Evolutionary conservation across 352 stramenopile genomes (phyloP), one percentile per base, ranked within the genome.

Genomic region (Globisporangium nunn): DNA sequence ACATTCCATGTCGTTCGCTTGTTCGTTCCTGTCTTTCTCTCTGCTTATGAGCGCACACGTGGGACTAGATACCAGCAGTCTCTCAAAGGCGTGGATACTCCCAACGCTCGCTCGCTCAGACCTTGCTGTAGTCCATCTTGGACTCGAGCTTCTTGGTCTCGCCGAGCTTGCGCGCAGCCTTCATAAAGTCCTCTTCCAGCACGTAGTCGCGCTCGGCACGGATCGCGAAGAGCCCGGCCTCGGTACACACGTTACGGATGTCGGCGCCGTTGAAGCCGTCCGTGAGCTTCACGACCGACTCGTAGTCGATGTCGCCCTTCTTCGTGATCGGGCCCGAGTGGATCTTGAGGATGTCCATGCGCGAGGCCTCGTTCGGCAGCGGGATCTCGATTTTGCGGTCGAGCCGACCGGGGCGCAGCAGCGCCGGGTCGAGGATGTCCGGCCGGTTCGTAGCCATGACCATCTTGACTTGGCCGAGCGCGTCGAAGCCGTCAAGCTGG

Each of bases 361-460:
- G 82, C 44, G 87, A 97, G 17, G 93, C 96, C 74, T 99, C 96
- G 73, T 99, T 99, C 0, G 98, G 98, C 58, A 99, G 81, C 29
- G 97, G 97, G 64, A 99, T 99, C 77, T 99, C 97, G 74, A 99
- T 99, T 75, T 99, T 99, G 46, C 97, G 87, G 84, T 99, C 97
- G 63, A 99, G 75, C 52, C 97, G 91, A 41, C 97, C 97, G 23
- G 97, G 97, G 71, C 97, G 88, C 50, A 99, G 74, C 31, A 99
- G 78, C 11, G 97, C 97, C 18, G 97, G 97, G 81, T 99, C 97
- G 35, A 99, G 74, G 71, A 99, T 99, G 79, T 99, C 97, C 18
- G 96, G 96, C 69, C 96, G 84, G 87, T 99, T 99, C 17, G 97
- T 99, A 10, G 96, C 97, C 96, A 99, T 99, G 55, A 99, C 94